phyloP scores from a whole-genome alignment of 2,329 filamentous ascomycete genomes.

The Pestalotiopsis fici region DNA sequence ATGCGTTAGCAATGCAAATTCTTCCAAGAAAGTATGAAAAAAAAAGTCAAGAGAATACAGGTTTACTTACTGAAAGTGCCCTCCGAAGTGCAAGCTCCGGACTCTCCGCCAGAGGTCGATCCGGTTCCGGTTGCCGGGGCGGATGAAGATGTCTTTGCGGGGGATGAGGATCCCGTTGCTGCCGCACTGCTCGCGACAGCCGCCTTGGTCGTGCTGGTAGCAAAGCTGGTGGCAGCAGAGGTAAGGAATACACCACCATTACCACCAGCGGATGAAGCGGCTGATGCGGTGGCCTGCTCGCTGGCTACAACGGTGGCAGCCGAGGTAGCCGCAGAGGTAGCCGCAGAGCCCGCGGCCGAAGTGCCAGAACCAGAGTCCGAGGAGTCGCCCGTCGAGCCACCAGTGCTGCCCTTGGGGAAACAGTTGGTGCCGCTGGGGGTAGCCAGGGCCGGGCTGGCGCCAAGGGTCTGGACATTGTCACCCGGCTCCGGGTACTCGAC shows the following conservation, averaged over 20 bases:
- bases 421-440: slow-evolving; percentile 24
- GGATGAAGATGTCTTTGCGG: not conserved
- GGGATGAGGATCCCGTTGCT: not conserved
- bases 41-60: too few relatives aligned
- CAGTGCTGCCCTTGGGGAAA: slow-evolving; percentile 24
- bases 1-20: too few relatives aligned
- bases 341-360: not conserved
- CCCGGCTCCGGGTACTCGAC: slow-evolving; percentile 67
- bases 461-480: slow-evolving; percentile 44
- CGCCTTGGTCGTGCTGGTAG: not conserved
- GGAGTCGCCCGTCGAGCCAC: slow-evolving; percentile 10
- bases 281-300: not conserved
- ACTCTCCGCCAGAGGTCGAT: slow-evolving; percentile 17
- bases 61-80: slow-evolving; percentile 16
- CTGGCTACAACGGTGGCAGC: not conserved
- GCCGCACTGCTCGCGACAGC: not conserved
- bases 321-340: not conserved
- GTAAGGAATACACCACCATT: too few relatives aligned
- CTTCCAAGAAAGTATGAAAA: too few relatives aligned
- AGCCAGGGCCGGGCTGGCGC: slow-evolving; percentile 19
- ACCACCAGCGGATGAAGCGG: not conserved
- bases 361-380: slow-evolving; percentile 11
- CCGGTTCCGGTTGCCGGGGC: not conserved
- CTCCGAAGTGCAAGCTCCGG: slow-evolving; percentile 30
- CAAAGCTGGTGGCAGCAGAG: too few relatives aligned